Evolutionary conservation across 1,139 yeast species (phyloP).

Genomic region (Debaryomyces sp.): DNA sequence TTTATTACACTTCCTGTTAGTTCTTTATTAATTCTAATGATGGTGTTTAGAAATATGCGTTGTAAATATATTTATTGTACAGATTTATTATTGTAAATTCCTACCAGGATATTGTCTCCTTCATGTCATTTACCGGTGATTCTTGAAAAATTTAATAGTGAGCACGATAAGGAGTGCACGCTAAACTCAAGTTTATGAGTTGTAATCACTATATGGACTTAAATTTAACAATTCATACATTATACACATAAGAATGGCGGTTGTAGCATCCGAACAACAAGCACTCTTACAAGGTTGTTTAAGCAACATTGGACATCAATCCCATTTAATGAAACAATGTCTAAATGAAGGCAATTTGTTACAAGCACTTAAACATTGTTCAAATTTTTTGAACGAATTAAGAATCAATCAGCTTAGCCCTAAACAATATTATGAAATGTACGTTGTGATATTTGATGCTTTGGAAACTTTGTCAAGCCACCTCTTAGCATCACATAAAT

Average conservation of each 20-base stretch:
- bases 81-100: not conserved
- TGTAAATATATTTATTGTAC: not conserved
- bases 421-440: constrained; percentile 90
- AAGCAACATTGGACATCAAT: constrained; percentile 67
- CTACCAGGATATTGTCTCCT: not conserved
- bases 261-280: constrained; percentile 16
- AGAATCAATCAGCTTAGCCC: constrained; percentile 80
- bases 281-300: constrained; percentile 52
- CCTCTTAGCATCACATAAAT: constrained; percentile 66
- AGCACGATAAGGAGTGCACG: constrained; percentile 6
- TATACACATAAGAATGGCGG: not conserved
- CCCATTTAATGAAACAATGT: constrained; percentile 74
- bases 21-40: not conserved
- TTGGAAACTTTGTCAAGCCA: constrained; percentile 68
- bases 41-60: not conserved
- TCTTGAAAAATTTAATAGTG: not conserved
- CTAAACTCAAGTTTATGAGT: not conserved
- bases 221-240: not conserved
- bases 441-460: constrained; percentile 84
- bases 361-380: constrained; percentile 88
- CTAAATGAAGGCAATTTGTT: constrained; percentile 71
- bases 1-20: not conserved
- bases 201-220: not conserved
- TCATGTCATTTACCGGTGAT: not conserved
- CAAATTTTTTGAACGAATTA: constrained; percentile 79